These are phyloP conservation scores for Ganoderma resinaceum DNA, from an alignment of 1,284 basidiomycete species.

Conservation along the genomic window DNA sequence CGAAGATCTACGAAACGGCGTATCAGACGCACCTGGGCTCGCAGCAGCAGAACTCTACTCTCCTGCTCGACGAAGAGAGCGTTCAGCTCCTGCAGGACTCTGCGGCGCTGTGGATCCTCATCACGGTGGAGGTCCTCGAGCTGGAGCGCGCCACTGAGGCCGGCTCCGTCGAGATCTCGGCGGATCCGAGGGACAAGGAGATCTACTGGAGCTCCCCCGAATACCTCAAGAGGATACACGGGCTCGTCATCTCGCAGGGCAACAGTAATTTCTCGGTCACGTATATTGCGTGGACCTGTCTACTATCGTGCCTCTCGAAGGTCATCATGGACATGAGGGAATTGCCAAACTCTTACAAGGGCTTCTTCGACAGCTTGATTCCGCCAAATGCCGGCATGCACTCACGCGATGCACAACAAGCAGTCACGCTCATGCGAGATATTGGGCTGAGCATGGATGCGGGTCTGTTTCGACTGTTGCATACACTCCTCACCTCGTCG, in stretches of 20 bases:
- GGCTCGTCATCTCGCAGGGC: constrained; percentile 62
- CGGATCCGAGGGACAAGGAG: constrained; percentile 51
- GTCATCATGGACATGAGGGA: constrained; percentile 54
- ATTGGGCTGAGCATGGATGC: constrained; percentile 60
- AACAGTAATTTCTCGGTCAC: constrained; percentile 71
- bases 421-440: constrained; percentile 60
- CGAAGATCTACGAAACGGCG: constrained; percentile 67
- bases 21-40: constrained; percentile 74
- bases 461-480: constrained; percentile 63
- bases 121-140: constrained; percentile 83
- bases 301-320: constrained; percentile 66
- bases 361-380: constrained; percentile 63
- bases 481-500: constrained; percentile 65
- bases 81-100: constrained; percentile 69
- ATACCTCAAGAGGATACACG: constrained; percentile 66
- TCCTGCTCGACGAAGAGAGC: constrained; percentile 81
- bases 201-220: constrained; percentile 65
- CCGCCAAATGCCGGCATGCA: constrained; percentile 50
- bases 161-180: constrained; percentile 58
- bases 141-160: constrained; percentile 76
- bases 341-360: constrained; percentile 58
- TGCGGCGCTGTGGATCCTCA: constrained; percentile 76
- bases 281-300: constrained; percentile 81
- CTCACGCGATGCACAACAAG: constrained; percentile 62
- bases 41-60: constrained; percentile 67